Conservation (phyloP, 257 asterid species). For the Solanum pennellii region DNA sequence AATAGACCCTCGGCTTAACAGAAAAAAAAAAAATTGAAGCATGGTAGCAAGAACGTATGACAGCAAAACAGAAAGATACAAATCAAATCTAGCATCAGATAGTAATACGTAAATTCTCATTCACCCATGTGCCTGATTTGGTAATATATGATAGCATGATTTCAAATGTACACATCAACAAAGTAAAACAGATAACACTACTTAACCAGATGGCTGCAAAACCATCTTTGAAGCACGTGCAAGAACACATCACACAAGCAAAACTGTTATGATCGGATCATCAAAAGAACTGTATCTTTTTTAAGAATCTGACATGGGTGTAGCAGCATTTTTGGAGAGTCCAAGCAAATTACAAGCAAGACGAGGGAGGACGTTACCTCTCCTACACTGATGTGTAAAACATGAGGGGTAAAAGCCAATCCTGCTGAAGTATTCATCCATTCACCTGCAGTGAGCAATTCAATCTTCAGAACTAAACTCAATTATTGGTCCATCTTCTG, state of each 20-base stretch:
- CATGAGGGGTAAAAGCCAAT: slow-evolving; percentile 88
- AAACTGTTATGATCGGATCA: background rate
- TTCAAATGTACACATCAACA: background rate
- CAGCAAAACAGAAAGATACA: background rate
- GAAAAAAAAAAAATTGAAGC: background rate
- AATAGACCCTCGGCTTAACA: background rate
- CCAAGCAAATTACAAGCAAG: background rate
- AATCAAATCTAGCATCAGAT: background rate
- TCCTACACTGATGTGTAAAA: slow-evolving; percentile 54
- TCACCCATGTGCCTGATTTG: background rate
- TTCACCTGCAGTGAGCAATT: slow-evolving; percentile 46
- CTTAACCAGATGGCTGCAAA: background rate
- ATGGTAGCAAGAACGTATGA: background rate
- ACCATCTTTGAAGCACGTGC: background rate
- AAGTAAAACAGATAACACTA: background rate
- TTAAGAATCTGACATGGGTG: background rate
- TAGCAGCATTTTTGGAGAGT: background rate
- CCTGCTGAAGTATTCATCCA: slow-evolving; percentile 99
- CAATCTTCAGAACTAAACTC: background rate
- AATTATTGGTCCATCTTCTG: background rate
- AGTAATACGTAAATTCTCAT: background rate
- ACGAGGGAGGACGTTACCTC: slow-evolving; percentile 39
- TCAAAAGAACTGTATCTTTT: background rate
- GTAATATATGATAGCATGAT: background rate
- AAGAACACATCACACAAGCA: background rate